Base-by-base conservation (phyloP, 2,329 filamentous ascomycete genomes). In the Cladosporium velox region DNA sequence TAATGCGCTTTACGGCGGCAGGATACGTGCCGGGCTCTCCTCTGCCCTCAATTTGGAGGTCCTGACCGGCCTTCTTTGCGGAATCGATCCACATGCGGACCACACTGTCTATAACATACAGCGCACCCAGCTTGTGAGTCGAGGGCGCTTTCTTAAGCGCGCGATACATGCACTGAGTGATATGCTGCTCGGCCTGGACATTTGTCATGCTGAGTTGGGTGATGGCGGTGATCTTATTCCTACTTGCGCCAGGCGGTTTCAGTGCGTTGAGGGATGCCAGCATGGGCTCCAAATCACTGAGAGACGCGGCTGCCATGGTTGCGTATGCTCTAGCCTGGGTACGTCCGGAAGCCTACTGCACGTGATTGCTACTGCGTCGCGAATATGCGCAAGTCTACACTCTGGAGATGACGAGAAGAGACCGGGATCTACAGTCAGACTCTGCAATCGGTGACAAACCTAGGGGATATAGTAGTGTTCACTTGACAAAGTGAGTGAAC, bases 51-150 rank as follows among this genome's bases (percentile, higher is more conserved):
- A 76, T 68, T 80, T 93, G 87, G 76, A 90, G 82, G 78, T 79
- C 77, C 71, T 98, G 93, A 75, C 91, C 91, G 72, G 91, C 87
- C 76, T 89, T 87, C 82, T 93, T 95, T 76, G 95, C 94, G 81
- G 93, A 91, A 80, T 98, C 94, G 84, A 97, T 89, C 94, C 95
- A 99, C 84, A 96, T 94, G 82, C 95, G 92, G 80, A 93, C 94
- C 87, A 99, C 93, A 85, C 94, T 97, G 86, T 99, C 95, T 93
- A 99, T 92, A 83, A 98, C 93, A 89, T 99, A 99, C 83, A 99
- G 90, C 77, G 97, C 93, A 82, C 95, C 95, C 80, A 99, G 87
- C 83, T 99, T 99, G 87, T 99, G 94, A 78, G 93, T 96, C 78
- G 88, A 88, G 67, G 92, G 92, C 72, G 93, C 90, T 81, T 95